phyloP scores from a whole-genome alignment of 1,139 yeast species.

The Yamadazyma atmosphaerica region DNA sequence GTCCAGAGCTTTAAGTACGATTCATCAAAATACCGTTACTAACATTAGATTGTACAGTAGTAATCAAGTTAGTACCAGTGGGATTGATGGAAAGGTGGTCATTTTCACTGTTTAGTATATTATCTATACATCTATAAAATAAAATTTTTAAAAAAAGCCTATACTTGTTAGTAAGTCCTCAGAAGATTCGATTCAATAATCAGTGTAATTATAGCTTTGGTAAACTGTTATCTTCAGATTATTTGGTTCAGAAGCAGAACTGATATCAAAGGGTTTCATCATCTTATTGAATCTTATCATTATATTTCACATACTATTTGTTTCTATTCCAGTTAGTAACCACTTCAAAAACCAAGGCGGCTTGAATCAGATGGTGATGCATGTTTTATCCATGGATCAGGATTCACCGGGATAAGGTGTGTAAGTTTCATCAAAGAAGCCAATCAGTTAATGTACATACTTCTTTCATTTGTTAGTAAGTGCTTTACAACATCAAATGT shows the following conservation, averaged over 20 bases:
- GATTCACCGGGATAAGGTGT: slow-evolving; percentile 63
- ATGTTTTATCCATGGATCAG: slow-evolving; percentile 69
- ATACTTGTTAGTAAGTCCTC: neutral
- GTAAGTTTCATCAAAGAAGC: slow-evolving; percentile 39
- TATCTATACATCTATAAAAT: no score
- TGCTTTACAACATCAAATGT: neutral
- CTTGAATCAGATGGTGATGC: slow-evolving; percentile 85
- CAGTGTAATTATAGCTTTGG: slow-evolving; percentile 34
- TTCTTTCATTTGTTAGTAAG: slow-evolving; percentile 12
- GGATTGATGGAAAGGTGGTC: slow-evolving; percentile 90
- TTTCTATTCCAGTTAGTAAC: no score
- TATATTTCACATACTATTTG: no score
- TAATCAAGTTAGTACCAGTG: slow-evolving; percentile 42
- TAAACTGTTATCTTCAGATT: slow-evolving; percentile 63
- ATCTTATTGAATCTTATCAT: no score
- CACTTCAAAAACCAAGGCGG: neutral
- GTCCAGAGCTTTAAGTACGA: slow-evolving; percentile 60
- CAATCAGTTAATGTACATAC: slow-evolving; percentile 14
- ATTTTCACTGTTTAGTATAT: slow-evolving; percentile 38
- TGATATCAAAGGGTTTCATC: slow-evolving; percentile 67
- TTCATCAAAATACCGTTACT: slow-evolving; percentile 90
- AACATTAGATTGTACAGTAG: slow-evolving; percentile 65
- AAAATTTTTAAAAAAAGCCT: no score
- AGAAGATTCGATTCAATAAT: slow-evolving; percentile 4
- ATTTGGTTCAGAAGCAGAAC: slow-evolving; percentile 89